A percentile compares a stretch with the other conserved stretches of the same genome.
Conservation (phyloP, 495 filamentous ascomycete genomes). For the Podospora fimiseda region DNA sequence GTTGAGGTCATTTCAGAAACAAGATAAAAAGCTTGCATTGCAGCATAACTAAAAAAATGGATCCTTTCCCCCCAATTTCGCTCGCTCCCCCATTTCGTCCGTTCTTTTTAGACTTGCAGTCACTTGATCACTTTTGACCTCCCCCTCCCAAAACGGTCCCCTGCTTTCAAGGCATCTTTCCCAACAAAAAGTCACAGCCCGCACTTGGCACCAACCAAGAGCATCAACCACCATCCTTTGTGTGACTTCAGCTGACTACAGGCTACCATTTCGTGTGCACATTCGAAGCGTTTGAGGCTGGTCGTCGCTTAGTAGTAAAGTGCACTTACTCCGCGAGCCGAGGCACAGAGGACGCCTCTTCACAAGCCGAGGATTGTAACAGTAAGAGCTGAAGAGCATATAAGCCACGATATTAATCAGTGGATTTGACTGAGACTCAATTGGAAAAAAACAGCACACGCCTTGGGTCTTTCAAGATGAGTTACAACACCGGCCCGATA, state of each 20-base stretch:
- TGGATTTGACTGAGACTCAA: too few species aligned
- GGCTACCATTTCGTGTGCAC: too few species aligned
- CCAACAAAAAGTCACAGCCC: neutral
- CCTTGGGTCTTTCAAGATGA: too few species aligned
- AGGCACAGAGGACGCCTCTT: neutral
- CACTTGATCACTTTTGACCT: neutral
- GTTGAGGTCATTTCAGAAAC: too few species aligned
- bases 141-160: neutral
- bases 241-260: too few species aligned
- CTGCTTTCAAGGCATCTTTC: neutral
- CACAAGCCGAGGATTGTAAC: neutral
- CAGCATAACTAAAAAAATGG: neutral
- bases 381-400: neutral
- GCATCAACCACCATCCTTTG: neutral
- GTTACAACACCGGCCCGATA: neutral
- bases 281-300: too few species aligned
- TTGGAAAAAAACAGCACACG: too few species aligned
- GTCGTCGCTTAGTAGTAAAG: too few species aligned
- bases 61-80: too few species aligned
- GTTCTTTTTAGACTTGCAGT: neutral
- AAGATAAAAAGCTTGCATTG: neutral
- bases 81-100: too few species aligned
- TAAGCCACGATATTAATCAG: neutral
- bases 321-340: neutral
- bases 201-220: neutral